Base-by-base conservation (phyloP, 345 rosid species). In the Pugionium dolabratum region DNA sequence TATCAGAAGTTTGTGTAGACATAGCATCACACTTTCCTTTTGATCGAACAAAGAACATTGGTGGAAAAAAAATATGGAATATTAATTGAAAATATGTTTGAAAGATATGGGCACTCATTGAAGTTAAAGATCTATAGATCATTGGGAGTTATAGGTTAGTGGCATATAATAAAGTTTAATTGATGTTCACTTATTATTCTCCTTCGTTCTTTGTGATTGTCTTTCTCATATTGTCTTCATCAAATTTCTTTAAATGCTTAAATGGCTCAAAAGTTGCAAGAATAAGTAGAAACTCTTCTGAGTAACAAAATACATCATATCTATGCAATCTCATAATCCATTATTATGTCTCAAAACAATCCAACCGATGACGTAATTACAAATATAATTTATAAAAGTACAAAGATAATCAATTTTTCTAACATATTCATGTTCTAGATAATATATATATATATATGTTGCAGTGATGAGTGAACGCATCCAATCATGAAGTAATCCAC, bases 181-280 rank as follows among this genome's bases (percentile, higher is more conserved):
- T 49, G 71, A 64, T 59, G 59, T 56, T 31, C 59, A 72, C 54
- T 57, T 27, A 49, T 56, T 64, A 49, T 72, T 72, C 54, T 64
- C 59, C 25, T 64, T 72, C 70, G 70, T 72, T 56, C 65, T 72
- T 64, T 64, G 70, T 64, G 76, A 72, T 57, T 41, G 76, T 72
- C 76, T 49, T 27, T 49, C 51, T 64, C 75, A 49, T 26, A n/a
- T 63, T 32, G 64, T 63, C 52, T 43, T 48, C 37, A 64, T 71
- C 75, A 63, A 65, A 43, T 63, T 55, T 49, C 60, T 72, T 57
- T 34, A 50, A 64, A 50, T 64, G 54, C 39, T 3, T 42, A 56
- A 41, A 64, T 56, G 69, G 29, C 33, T 72, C 47, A 9, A 72
- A 72, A 56, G 47, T 57, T 56, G 9, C 59, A 56, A 48, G 11